Percentiles rank a stretch among this genome's conserved stretches.
phyloP scores from a whole-genome alignment of 106 monocot species.

The Dioscorea zingiberensis region DNA sequence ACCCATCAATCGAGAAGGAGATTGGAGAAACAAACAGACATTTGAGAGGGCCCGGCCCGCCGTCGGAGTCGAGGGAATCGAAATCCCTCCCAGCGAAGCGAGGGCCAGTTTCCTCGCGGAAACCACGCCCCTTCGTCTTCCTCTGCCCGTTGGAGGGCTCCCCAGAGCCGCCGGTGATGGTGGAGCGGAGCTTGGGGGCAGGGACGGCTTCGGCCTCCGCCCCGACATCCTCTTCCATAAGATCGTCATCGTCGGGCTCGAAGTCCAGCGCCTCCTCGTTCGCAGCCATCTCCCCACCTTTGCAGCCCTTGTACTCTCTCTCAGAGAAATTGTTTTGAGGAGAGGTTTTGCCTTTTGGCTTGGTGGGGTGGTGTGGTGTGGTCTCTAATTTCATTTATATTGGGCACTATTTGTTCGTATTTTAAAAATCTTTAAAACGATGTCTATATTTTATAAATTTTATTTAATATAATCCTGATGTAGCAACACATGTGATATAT shows the following conservation, averaged over 20 bases:
- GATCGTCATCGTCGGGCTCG: slow-evolving; percentile 64
- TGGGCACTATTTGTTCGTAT: too few species aligned
- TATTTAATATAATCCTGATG: too few species aligned
- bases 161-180: slow-evolving; percentile 51
- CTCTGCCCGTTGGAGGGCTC: slow-evolving; percentile 14
- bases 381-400: too few species aligned
- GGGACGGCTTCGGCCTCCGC: slow-evolving; percentile 31
- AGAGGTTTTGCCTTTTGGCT: too few species aligned
- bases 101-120: slow-evolving; percentile 63
- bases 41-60: slow-evolving; percentile 70
- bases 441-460: too few species aligned
- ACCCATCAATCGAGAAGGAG: too few species aligned
- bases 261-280: slow-evolving; percentile 67
- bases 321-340: too few species aligned
- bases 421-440: too few species aligned
- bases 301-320: too few species aligned
- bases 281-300: slow-evolving; percentile 24
- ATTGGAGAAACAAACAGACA: slow-evolving; percentile 24
- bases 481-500: too few species aligned
- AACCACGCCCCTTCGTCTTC: slow-evolving; percentile 89
- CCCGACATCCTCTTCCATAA: slow-evolving; percentile 74
- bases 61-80: slow-evolving; percentile 62
- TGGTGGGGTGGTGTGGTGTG: too few species aligned
- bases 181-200: slow-evolving; percentile 57
- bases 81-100: slow-evolving; percentile 55